Evolutionary conservation across 345 rosid genomes (phyloP), one percentile per base, ranked within the genome.

Genomic region (Arabidopsis suecica): DNA sequence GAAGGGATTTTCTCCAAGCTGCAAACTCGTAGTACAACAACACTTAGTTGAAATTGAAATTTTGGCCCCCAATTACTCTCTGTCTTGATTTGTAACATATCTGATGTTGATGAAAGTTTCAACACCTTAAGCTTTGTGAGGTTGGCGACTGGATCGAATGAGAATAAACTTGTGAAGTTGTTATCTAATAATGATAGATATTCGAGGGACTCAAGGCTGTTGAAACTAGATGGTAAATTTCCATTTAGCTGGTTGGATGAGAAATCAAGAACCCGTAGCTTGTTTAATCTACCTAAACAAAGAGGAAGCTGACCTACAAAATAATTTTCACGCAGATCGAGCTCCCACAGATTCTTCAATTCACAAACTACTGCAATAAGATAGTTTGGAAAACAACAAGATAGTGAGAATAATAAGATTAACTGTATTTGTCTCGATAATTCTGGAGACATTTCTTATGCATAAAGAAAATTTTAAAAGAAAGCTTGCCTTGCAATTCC

Each of bases 21-120:
- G 51, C 68, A 72, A 37, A 4, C 1, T 28, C 5, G 22, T 13
- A 72, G 9, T 5, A 1, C 5, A 34, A 28, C 13, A 20, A 44
- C 76, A 53, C 25, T 49, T 11, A 72, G 44, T 25, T 72, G 69
- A 72, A 72, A 38, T 20, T 71, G 66, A 70, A 58, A 72, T 23
- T 7, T 61, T 61, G 76, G 68, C 28, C 8, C 12, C 76, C 60
- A 61, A 34, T 20, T 7, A 60, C 25, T 60, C 10, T 71, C 11
- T 33, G 68, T 36, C 38, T 72, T 60, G 11, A 37, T 37, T 72
- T 71, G 67, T 1, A 71, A 5, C 75, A 4, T 45, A 3, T 25
- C 34, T 32, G 13, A 60, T 50, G 14, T 11, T 14, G 68, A 61
- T 10, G 69, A 65, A 61, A 61, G 68, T 50, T 30, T 18, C 1